phyloP scores from a whole-genome alignment of 1,139 yeast species.

The Sugiyamaella castrensis region DNA sequence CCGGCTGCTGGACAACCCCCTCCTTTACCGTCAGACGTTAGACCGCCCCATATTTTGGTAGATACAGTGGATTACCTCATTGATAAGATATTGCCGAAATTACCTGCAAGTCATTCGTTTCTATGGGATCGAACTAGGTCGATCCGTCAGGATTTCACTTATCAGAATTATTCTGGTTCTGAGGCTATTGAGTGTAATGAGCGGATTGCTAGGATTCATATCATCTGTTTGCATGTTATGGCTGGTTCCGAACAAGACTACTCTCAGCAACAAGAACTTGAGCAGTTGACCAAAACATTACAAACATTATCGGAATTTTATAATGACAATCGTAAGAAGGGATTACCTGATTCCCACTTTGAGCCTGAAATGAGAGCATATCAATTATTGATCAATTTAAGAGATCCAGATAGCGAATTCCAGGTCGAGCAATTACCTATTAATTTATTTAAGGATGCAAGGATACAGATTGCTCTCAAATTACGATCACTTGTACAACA shows the following conservation, averaged over 20 bases:
- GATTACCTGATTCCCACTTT: slow-evolving; percentile 61
- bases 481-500: slow-evolving; percentile 65
- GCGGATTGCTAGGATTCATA: slow-evolving; percentile 83
- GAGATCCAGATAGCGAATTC: slow-evolving; percentile 83
- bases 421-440: slow-evolving; percentile 68
- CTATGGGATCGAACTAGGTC: slow-evolving; percentile 99
- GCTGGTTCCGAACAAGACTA: slow-evolving; percentile 69
- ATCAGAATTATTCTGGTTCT: slow-evolving; percentile 89
- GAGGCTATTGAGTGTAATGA: slow-evolving; percentile 95
- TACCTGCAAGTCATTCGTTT: slow-evolving; percentile 87
- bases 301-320: slow-evolving; percentile 89
- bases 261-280: slow-evolving; percentile 92
- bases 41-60: slow-evolving; percentile 79
- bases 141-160: slow-evolving; percentile 93
- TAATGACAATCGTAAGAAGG: slow-evolving; percentile 69
- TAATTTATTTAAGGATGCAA: slow-evolving; percentile 49
- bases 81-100: slow-evolving; percentile 54
- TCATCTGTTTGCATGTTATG: slow-evolving; percentile 81
- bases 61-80: slow-evolving; percentile 68
- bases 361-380: slow-evolving; percentile 95
- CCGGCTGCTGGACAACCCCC: slow-evolving; percentile 99
- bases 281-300: slow-evolving; percentile 87
- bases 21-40: slow-evolving; percentile 93
- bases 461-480: slow-evolving; percentile 70
- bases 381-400: slow-evolving; percentile 70